Conservation (phyloP, 257 asterid species). For the Orobanche coerulescens region DNA sequence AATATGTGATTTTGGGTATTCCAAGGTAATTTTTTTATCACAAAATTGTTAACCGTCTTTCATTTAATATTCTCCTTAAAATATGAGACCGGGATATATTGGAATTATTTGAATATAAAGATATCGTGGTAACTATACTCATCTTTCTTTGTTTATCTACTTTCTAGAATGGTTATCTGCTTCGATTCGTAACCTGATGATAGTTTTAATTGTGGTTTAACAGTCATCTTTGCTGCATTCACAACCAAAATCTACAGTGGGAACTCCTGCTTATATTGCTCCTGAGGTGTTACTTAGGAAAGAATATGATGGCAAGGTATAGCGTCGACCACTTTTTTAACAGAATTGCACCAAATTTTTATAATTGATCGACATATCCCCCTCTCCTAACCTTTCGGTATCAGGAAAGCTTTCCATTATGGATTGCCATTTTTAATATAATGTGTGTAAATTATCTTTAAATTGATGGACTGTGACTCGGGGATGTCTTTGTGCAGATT, state of each 20-base stretch:
- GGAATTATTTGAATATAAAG: background rate
- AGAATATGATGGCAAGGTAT: conserved; percentile 90
- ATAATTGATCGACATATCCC: background rate
- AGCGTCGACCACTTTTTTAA: background rate
- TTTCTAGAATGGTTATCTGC: background rate
- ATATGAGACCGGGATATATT: background rate
- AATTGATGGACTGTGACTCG: background rate
- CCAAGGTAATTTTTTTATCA: conserved; percentile 48
- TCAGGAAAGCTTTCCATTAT: background rate
- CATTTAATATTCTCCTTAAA: background rate
- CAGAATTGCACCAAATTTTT: background rate
- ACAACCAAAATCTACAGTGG: conserved; percentile 92
- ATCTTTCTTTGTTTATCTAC: conserved; percentile 2
- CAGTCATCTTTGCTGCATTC: conserved; percentile 87
- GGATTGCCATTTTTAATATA: too few relatives aligned
- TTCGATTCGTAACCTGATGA: conserved; percentile 12
- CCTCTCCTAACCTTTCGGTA: background rate
- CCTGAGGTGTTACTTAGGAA: conserved; percentile 71
- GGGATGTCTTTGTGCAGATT: conserved; percentile 38
- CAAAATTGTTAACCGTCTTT: background rate
- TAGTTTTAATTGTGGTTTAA: conserved; percentile 17
- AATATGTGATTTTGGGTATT: conserved; percentile 91
- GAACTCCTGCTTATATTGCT: conserved; percentile 90
- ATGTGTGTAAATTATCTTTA: conserved; percentile 2
- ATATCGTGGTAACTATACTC: background rate